Conservation (phyloP, 2,329 filamentous ascomycete genomes). For the Trichoderma sp. region DNA sequence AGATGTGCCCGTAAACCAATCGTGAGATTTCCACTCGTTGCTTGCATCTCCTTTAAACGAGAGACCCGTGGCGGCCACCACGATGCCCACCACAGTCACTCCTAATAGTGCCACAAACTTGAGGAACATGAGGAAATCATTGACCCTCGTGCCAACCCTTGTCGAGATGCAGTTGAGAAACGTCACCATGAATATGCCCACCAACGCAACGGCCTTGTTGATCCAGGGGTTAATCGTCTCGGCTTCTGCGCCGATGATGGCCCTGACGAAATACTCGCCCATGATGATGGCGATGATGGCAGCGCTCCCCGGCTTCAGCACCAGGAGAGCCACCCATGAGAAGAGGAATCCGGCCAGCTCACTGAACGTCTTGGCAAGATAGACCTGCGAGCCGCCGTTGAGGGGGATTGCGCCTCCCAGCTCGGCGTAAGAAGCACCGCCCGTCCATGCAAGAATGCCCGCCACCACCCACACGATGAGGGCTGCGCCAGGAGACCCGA, state of each 20-base stretch:
- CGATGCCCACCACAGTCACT: constrained; percentile 83
- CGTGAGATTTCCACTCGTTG: constrained; percentile 80
- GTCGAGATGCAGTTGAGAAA: constrained; percentile 90
- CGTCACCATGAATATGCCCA: constrained; percentile 75
- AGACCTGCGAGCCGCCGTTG: constrained; percentile 92
- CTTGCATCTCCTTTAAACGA: constrained; percentile 75
- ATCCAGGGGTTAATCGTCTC: constrained; percentile 82
- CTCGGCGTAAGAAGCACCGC: constrained; percentile 92
- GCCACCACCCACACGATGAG: constrained; percentile 91
- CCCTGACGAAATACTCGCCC: constrained; percentile 93
- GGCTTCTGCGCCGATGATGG: constrained; percentile 82
- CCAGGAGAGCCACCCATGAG: constrained; percentile 92
- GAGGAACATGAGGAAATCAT: constrained; percentile 94
- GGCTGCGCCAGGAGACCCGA: constrained; percentile 86
- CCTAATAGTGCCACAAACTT: constrained; percentile 90
- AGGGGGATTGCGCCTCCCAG: constrained; percentile 92
- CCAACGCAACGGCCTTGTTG: constrained; percentile 82
- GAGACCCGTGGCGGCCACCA: constrained; percentile 84
- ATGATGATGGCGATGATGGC: constrained; percentile 98
- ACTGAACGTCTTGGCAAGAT: constrained; percentile 93
- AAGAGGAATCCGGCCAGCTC: constrained; percentile 93
- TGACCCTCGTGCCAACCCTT: constrained; percentile 79
- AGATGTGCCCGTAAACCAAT: constrained; percentile 88
- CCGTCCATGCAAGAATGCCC: constrained; percentile 93
- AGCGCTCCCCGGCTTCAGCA: constrained; percentile 88